Conservation (phyloP, 345 rosid genomes). For the Combretum micranthum region DNA sequence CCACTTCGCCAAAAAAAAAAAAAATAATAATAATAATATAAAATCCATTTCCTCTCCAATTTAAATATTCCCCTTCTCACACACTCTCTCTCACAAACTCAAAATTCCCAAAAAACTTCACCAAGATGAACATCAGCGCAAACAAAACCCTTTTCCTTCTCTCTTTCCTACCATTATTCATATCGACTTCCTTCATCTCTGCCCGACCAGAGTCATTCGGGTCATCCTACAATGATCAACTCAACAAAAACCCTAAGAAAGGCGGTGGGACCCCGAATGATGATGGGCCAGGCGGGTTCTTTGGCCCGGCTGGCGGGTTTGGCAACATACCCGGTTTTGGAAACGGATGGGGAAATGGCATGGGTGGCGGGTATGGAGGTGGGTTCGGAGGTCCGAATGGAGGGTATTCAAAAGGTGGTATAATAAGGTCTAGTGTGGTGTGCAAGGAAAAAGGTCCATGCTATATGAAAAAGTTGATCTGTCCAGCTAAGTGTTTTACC, state of each 20-base stretch:
- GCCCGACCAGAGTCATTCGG: constrained; percentile 12
- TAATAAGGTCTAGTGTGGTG: constrained; percentile 51
- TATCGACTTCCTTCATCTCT: not conserved
- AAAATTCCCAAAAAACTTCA: too few relatives aligned
- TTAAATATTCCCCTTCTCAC: not conserved
- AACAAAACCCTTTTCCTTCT: not conserved
- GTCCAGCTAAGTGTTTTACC: constrained; percentile 92
- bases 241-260: not conserved
- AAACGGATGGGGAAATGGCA: constrained; percentile 10
- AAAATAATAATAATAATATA: too few relatives aligned
- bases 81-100: not conserved
- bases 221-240: not conserved
- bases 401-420: constrained; percentile 56
- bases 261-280: not conserved
- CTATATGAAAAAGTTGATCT: constrained; percentile 68
- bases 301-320: constrained; percentile 14
- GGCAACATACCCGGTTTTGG: constrained; percentile 12
- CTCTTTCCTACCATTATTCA: constrained; percentile 6
- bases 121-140: not conserved
- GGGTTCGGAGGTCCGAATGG: constrained; percentile 31
- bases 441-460: constrained; percentile 81
- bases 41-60: not conserved
- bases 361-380: constrained; percentile 16
- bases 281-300: constrained; percentile 7
- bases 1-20: too few relatives aligned